phyloP scores from a whole-genome alignment of 176 grass and related monocot genomes.

The Aegilops sharonensis region DNA sequence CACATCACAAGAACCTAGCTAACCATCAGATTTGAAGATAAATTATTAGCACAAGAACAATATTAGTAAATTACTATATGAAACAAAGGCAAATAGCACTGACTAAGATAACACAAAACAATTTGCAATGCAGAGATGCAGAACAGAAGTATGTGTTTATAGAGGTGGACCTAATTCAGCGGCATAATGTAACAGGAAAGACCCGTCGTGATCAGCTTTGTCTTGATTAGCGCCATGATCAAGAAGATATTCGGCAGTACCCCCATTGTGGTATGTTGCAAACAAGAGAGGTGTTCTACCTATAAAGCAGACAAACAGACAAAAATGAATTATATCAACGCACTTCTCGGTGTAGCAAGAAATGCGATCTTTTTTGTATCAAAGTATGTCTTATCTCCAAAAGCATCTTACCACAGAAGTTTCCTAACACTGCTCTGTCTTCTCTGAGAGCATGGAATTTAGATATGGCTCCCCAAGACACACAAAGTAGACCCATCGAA shows the following conservation, averaged over 20 bases:
- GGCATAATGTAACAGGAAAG: not conserved
- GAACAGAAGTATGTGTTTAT: not conserved
- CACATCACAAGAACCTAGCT: not conserved
- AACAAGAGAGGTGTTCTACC: constrained; percentile 10
- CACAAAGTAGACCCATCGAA: not conserved
- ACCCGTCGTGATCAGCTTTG: not conserved
- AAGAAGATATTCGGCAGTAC: not conserved
- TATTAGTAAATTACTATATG: not conserved
- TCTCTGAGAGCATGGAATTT: not conserved
- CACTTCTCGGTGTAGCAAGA: not conserved
- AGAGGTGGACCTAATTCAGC: not conserved
- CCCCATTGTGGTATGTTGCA: not conserved
- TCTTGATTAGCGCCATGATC: not conserved
- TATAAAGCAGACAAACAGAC: not conserved
- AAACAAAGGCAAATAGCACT: not conserved
- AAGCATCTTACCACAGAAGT: not conserved
- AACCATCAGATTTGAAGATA: not conserved
- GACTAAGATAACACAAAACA: not conserved
- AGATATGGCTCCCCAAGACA: not conserved
- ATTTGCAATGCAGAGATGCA: not conserved
- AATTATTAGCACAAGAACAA: not conserved
- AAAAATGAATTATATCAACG: not conserved
- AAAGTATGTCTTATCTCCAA: constrained; percentile 1
- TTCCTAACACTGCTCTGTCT: not conserved
- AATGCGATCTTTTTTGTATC: not conserved